Evolutionary conservation across 179 eudicot species (phyloP).

Genomic region (Spergularia azorica): DNA sequence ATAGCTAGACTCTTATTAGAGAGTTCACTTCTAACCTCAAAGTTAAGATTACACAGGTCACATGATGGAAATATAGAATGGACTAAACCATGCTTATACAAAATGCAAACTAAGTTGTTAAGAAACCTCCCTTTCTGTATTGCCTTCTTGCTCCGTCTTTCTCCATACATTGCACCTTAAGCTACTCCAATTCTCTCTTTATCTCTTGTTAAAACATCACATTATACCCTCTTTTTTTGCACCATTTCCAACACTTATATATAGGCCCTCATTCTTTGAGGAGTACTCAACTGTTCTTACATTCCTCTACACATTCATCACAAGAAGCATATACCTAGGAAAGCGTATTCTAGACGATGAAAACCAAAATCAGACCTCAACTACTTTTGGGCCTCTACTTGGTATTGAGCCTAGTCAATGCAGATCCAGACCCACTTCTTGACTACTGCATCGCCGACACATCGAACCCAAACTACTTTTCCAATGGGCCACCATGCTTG

Average conservation of each 20-base stretch:
- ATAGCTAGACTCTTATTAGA: too few species aligned
- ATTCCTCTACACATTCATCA: not conserved
- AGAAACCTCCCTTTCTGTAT: not conserved
- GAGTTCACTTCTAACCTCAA: too few species aligned
- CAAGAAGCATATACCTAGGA: too few species aligned
- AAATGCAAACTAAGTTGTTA: not conserved
- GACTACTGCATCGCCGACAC: constrained; percentile 75
- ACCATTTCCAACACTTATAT: constrained; percentile 17
- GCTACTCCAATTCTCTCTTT: constrained; percentile 32
- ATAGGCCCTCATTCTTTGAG: not conserved
- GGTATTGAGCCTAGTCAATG: constrained; percentile 15
- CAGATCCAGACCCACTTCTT: constrained; percentile 77
- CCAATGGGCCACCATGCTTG: constrained; percentile 63
- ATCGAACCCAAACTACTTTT: constrained; percentile 30
- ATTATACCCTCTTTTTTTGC: not conserved
- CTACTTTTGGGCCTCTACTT: constrained; percentile 25
- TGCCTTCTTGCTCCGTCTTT: constrained; percentile 34
- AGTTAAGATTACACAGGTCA: too few species aligned
- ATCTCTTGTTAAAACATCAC: constrained; percentile 22
- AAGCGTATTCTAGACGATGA: constrained; percentile 23
- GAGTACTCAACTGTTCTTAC: too few species aligned
- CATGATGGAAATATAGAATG: not conserved
- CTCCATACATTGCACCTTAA: constrained; percentile 33
- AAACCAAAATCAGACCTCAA: constrained; percentile 16
- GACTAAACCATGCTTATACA: not conserved